These are phyloP conservation scores for Furcasterigmium sp. DNA, from an alignment of 2,329 filamentous ascomycete genomes.

Conservation along the genomic window DNA sequence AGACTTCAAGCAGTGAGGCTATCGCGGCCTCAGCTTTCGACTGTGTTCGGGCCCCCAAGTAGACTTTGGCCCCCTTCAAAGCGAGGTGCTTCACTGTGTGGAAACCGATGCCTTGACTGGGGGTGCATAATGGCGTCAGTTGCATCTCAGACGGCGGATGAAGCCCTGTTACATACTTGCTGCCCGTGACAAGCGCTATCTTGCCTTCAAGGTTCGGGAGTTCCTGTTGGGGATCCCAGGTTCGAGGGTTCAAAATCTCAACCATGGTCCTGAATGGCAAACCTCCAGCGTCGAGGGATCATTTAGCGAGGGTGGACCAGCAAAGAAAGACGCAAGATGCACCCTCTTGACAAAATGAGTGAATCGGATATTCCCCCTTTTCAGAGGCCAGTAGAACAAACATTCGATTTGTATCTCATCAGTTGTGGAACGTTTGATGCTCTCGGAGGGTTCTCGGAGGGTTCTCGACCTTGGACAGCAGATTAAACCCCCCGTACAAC, in stretches of 20 bases:
- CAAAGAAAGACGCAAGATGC: no score
- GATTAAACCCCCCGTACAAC: no score
- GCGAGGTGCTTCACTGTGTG: conserved; percentile 16
- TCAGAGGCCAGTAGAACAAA: no score
- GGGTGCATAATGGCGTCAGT: neutral
- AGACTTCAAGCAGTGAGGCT: conserved; percentile 2
- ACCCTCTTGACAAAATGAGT: no score
- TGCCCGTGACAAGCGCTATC: conserved; percentile 17
- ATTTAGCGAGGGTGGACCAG: no score
- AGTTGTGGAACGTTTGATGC: no score
- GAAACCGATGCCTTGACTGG: conserved; percentile 16
- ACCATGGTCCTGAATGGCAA: no score
- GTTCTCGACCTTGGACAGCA: no score
- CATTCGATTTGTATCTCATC: no score
- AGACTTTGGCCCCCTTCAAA: conserved; percentile 19
- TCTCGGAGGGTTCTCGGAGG: no score
- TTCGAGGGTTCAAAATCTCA: neutral
- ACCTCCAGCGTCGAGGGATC: no score
- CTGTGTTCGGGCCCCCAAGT: conserved; percentile 15
- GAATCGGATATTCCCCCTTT: no score
- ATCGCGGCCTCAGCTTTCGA: conserved; percentile 4
- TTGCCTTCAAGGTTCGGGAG: conserved; percentile 15
- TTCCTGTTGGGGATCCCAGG: conserved; percentile 2
- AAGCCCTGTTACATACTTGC: conserved; percentile 10
- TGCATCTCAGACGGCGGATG: neutral